A percentile compares a stretch with the other conserved stretches of the same genome.
phyloP scores from a whole-genome alignment of 2,329 filamentous ascomycete species.

The Penicillium capsulatum region DNA sequence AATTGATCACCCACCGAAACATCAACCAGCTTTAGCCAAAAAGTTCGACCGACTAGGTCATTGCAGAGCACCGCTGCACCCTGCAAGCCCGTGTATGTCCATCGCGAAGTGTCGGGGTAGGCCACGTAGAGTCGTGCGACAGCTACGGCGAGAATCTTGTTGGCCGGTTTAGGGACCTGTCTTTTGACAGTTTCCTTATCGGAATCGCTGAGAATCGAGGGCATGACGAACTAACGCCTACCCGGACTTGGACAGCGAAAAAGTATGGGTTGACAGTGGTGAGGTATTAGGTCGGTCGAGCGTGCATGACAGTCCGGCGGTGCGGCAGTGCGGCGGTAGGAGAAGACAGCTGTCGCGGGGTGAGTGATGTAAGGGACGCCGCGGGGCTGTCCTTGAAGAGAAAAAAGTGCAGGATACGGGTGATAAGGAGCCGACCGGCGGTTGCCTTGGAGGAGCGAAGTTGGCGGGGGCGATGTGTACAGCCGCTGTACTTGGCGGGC shows the following conservation, averaged over 20 bases:
- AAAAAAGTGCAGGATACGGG: background rate
- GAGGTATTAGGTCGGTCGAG: slow-evolving; percentile 11
- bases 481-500: slow-evolving; percentile 12
- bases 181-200: slow-evolving; percentile 97
- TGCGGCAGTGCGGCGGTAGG: slow-evolving; percentile 13
- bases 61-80: slow-evolving; percentile 88
- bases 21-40: slow-evolving; percentile 97
- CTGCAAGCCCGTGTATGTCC: slow-evolving; percentile 91
- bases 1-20: slow-evolving; percentile 68
- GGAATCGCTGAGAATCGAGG: slow-evolving; percentile 75
- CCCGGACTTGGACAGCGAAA: slow-evolving; percentile 4
- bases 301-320: slow-evolving; percentile 19
- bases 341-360: slow-evolving; percentile 13
- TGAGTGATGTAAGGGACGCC: too few relatives aligned
- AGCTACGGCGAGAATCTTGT: slow-evolving; percentile 96
- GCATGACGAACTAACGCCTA: slow-evolving; percentile 38
- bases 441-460: slow-evolving; percentile 21
- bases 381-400: background rate
- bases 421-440: slow-evolving; percentile 25
- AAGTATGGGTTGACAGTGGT: slow-evolving; percentile 4
- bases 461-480: slow-evolving; percentile 13
- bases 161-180: slow-evolving; percentile 84
- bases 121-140: slow-evolving; percentile 92
- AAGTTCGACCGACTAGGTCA: slow-evolving; percentile 90
- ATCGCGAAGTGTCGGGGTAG: slow-evolving; percentile 77